Conservation (phyloP, 2,329 filamentous ascomycete genomes). For the Fusarium chaquense region DNA sequence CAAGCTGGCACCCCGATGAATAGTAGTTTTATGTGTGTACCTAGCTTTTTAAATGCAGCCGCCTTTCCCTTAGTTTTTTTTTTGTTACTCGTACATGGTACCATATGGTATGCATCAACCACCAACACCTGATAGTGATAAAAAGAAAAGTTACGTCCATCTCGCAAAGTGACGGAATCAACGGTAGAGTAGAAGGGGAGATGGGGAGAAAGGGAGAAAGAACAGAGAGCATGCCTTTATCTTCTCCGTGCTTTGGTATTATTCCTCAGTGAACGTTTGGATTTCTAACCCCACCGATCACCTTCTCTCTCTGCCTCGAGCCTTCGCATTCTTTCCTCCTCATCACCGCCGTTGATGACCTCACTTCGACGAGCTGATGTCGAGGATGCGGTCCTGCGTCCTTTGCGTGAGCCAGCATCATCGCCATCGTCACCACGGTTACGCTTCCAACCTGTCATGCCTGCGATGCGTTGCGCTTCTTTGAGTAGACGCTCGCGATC, state of each 20-base stretch:
- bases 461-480: slow-evolving; percentile 74
- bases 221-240: slow-evolving; percentile 10
- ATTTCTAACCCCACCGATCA: slow-evolving; percentile 59
- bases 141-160: slow-evolving; percentile 11
- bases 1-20: slow-evolving; percentile 10
- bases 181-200: background rate
- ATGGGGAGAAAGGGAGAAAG: background rate
- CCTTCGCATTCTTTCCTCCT: slow-evolving; percentile 66
- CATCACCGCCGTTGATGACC: slow-evolving; percentile 60
- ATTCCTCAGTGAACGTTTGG: slow-evolving; percentile 19
- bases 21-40: slow-evolving; percentile 6
- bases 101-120: slow-evolving; percentile 18
- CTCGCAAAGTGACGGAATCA: background rate
- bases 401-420: slow-evolving; percentile 56
- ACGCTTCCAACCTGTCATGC: slow-evolving; percentile 64
- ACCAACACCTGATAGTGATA: slow-evolving; percentile 24
- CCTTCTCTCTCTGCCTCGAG: slow-evolving; percentile 71
- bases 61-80: slow-evolving; percentile 11
- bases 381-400: slow-evolving; percentile 53
- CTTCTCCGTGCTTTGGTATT: slow-evolving; percentile 10
- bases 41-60: slow-evolving; percentile 13
- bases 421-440: slow-evolving; percentile 59
- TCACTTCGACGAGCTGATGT: slow-evolving; percentile 59
- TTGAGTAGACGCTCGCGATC: slow-evolving; percentile 75
- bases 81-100: slow-evolving; percentile 32